A percentile compares a stretch with the other conserved stretches of the same genome.
phyloP scores from a whole-genome alignment of 345 rosid species.

The Arabidopsis suecica region DNA sequence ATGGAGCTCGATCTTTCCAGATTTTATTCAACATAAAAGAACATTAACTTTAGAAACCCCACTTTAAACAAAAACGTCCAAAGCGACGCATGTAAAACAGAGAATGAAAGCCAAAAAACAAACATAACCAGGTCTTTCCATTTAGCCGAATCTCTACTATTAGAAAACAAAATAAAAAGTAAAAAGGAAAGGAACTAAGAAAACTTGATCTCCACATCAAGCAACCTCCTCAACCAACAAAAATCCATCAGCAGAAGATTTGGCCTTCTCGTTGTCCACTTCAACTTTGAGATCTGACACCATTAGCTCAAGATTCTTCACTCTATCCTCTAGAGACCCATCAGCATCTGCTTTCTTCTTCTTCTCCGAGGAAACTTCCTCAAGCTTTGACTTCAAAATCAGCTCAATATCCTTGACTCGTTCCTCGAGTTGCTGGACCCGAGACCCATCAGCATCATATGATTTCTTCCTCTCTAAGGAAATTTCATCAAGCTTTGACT shows the following conservation, averaged over 20 bases:
- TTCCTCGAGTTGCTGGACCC: conserved; percentile 3
- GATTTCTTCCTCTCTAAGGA: background rate
- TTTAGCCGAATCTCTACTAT: background rate
- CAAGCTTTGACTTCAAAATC: background rate
- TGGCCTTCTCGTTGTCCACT: conserved; percentile 14
- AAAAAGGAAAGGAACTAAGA: background rate
- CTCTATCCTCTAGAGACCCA: conserved; percentile 1
- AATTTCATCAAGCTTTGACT: background rate
- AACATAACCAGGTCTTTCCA: background rate
- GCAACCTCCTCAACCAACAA: conserved; percentile 14
- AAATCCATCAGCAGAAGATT: conserved; percentile 25
- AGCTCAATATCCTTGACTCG: background rate
- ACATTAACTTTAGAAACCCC: no score
- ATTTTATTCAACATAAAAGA: no score
- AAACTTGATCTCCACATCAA: conserved; percentile 7
- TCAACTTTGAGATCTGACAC: background rate
- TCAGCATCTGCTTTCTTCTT: conserved; percentile 2
- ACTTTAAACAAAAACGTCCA: no score
- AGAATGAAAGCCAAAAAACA: background rate
- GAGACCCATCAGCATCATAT: background rate
- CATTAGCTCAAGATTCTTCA: background rate
- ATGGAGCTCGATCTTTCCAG: no score
- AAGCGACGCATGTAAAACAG: background rate
- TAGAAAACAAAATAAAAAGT: background rate
- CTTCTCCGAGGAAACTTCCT: background rate